Percentiles rank a stretch among this genome's conserved stretches.
Evolutionary conservation across 805 yeast species (phyloP).

Genomic region (Candida tallmaniae): DNA sequence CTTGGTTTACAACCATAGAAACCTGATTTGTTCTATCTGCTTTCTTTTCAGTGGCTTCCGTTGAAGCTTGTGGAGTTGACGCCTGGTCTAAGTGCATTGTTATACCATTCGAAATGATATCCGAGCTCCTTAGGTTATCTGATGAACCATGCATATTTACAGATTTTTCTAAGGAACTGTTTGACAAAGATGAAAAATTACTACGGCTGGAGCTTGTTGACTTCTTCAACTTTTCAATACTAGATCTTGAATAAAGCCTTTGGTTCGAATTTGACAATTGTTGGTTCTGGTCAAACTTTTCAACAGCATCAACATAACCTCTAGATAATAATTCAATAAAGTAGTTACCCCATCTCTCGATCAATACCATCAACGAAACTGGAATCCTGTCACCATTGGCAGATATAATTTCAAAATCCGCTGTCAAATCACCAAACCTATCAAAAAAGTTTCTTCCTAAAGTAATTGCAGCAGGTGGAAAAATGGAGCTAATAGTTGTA

Average conservation of each 20-base stretch:
- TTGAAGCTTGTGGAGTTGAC: not conserved
- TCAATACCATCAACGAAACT: conserved; percentile 54
- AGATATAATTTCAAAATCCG: conserved; percentile 70
- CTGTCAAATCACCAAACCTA: conserved; percentile 54
- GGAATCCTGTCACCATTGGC: conserved; percentile 68
- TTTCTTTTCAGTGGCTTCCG: conserved; percentile 1
- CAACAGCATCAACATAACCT: conserved; percentile 59
- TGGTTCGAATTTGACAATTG: conserved; percentile 1
- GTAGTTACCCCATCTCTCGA: conserved; percentile 75
- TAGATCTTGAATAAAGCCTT: conserved; percentile 3
- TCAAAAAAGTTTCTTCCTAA: conserved; percentile 72
- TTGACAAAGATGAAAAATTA: conserved; percentile 10
- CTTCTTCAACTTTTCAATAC: conserved; percentile 6
- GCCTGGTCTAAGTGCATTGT: not conserved
- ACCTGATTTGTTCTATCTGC: conserved; percentile 14
- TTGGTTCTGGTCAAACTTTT: conserved; percentile 30
- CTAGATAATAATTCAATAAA: conserved; percentile 59
- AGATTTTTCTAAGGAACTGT: not conserved
- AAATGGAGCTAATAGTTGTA: conserved; percentile 62
- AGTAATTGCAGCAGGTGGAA: conserved; percentile 75
- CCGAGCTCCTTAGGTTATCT: not conserved
- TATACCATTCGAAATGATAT: not conserved
- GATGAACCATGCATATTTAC: not conserved
- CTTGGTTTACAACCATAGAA: conserved; percentile 18
- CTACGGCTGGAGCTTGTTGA: conserved; percentile 9